phyloP scores from a whole-genome alignment of 192 early-diverging fungal species.

The Linnemannia hyalina region DNA sequence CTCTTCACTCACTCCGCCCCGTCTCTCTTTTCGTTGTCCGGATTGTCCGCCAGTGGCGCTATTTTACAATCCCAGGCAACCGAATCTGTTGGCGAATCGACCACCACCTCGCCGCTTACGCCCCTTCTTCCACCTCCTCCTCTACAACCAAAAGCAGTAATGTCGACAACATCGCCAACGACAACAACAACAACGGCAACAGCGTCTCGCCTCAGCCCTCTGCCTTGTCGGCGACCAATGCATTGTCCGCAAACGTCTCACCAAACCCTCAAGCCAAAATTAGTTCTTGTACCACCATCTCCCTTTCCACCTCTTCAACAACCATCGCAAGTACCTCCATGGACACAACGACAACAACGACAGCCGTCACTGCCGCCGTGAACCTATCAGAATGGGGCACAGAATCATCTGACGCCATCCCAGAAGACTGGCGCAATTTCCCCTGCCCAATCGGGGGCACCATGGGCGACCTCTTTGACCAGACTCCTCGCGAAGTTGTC shows the following conservation, averaged over 20 bases:
- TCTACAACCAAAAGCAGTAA: neutral
- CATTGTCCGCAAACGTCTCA: neutral
- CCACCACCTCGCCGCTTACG: neutral
- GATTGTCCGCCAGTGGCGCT: neutral
- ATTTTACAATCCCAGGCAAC: constrained; percentile 7
- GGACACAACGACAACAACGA: neutral
- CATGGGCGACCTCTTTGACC: constrained; percentile 9
- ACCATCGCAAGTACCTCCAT: neutral
- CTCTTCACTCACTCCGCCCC: neutral
- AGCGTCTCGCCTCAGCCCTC: neutral
- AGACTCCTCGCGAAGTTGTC: neutral
- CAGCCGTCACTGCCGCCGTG: neutral
- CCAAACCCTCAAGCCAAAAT: neutral
- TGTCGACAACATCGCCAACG: no score
- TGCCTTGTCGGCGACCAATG: neutral
- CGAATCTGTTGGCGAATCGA: constrained; percentile 23
- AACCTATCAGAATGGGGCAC: constrained; percentile 2
- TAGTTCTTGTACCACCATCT: neutral
- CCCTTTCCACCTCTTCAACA: neutral
- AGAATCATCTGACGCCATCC: neutral
- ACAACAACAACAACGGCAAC: no score
- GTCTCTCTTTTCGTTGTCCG: neutral
- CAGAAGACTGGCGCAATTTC: constrained; percentile 1
- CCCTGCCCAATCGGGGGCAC: constrained; percentile 9
- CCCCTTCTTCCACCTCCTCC: neutral